Base-by-base conservation (phyloP, 192 early-diverging fungal species). In the Coemansia sp. region DNA sequence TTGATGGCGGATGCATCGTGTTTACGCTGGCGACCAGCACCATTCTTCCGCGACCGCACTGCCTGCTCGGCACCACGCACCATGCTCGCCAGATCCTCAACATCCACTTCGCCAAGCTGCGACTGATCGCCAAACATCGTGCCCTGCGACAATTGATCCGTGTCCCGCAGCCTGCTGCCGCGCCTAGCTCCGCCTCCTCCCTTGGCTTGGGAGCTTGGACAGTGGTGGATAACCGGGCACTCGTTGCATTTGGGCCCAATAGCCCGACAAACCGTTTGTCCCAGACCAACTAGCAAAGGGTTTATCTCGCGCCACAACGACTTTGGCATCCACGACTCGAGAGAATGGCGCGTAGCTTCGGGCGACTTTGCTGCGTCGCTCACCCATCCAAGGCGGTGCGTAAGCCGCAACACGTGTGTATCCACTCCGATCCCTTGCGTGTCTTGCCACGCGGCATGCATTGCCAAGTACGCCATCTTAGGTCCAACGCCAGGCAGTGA, bases 371-470 rank as follows among this genome's bases (percentile, higher is more conserved):
- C 85, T 48, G 85, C 85, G 7, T 90, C 91, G 21, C 86, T 84
- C 16, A 90, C 87, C 95, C 95, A 98, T 16, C 93, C 94, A 16
- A 98, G 79, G 7, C 94, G 82, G 63, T 97, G 94, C 19, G 87
- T 56, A 46, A 98, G 97, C 48, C 95, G 86, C 81, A 96, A 92
- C 11, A 98, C 95, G 78, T 98, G 97, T 0, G 92, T 92, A 74
- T 98, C 95, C 13, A 98, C 96, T 3, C 95, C 96, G 77, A 98
- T 98, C 8, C 95, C 96, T 58, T 92, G 91, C 41, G 84, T 91
- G 65, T 78, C 67, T 52, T 93, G 84, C 95, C 95, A 98, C 9
- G 93, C 94, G 8, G 66, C 74, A 41, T 95, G 93, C 76, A 98
- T 85, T 3, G 90, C 82, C 69, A 98, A 65, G 65, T 94, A 92